These are phyloP conservation scores for Phyllostachys edulis DNA, from an alignment of 176 grass and related monocot genomes.

Conservation along the genomic window DNA sequence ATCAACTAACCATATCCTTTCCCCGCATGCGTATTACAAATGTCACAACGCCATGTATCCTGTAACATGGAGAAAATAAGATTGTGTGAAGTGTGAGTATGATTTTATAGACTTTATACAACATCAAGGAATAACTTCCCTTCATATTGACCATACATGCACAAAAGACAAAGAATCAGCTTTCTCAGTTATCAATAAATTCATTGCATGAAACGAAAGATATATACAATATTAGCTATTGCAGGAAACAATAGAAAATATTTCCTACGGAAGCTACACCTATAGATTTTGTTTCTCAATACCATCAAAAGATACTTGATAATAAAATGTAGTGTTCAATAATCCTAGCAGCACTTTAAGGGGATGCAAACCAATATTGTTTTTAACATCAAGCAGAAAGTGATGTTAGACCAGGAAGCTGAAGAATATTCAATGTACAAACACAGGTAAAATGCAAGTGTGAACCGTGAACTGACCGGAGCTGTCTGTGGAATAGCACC, in stretches of 20 bases:
- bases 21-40: conserved; percentile 70
- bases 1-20: conserved; percentile 95
- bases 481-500: conserved; percentile 64
- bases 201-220: background rate
- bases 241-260: conserved; percentile 13
- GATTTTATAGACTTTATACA: background rate
- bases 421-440: background rate
- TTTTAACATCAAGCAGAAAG: conserved; percentile 21
- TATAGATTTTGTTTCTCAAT: conserved; percentile 13
- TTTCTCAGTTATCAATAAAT: background rate
- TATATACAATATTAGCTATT: background rate
- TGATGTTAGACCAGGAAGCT: background rate
- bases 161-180: background rate
- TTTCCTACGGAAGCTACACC: background rate
- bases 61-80: conserved; percentile 47
- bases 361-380: conserved; percentile 5
- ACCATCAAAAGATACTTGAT: background rate
- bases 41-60: conserved; percentile 86
- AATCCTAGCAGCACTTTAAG: background rate
- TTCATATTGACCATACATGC: background rate
- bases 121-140: background rate
- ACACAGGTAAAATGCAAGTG: background rate
- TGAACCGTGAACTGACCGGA: conserved; percentile 52
- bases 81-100: background rate
- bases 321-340: background rate